Conservation (phyloP, 441 rosid genomes). For the Macaranga tanarius region DNA sequence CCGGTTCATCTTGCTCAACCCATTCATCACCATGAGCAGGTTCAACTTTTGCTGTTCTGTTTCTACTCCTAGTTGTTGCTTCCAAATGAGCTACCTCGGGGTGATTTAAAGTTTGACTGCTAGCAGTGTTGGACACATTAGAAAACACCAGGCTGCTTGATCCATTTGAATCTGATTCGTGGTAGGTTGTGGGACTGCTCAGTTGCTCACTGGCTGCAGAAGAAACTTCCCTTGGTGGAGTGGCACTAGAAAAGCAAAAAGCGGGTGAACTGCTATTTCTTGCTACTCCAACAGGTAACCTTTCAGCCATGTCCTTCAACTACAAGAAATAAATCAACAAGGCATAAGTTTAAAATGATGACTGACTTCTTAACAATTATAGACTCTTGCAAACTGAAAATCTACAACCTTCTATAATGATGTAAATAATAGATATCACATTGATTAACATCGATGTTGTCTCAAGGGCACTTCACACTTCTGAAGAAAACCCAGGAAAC, state of each 20-base stretch:
- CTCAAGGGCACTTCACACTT: not conserved
- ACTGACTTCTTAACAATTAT: not conserved
- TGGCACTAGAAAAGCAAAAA: slow-evolving; percentile 48
- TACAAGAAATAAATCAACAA: slow-evolving; percentile 22
- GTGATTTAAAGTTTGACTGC: slow-evolving; percentile 37
- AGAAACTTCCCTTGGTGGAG: slow-evolving; percentile 53
- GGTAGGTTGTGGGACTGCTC: slow-evolving; percentile 41
- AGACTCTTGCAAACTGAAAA: not conserved
- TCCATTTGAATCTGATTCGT: slow-evolving; percentile 55
- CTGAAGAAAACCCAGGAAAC: not conserved
- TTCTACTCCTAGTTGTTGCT: slow-evolving; percentile 46
- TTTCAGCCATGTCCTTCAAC: slow-evolving; percentile 94
- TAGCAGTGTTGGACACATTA: slow-evolving; percentile 47
- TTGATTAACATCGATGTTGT: not conserved
- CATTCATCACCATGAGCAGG: slow-evolving; percentile 65
- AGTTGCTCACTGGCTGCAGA: slow-evolving; percentile 47
- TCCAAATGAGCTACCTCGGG: slow-evolving; percentile 50
- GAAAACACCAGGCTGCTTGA: slow-evolving; percentile 46
- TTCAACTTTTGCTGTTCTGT: slow-evolving; percentile 64
- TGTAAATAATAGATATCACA: not conserved
- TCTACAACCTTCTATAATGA: not conserved
- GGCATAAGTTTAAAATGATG: not conserved
- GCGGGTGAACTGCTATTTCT: slow-evolving; percentile 57
- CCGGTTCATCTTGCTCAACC: slow-evolving; percentile 99
- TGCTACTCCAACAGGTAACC: slow-evolving; percentile 73